Evolutionary conservation across 768 basidiomycete genomes (phyloP), one percentile per base, ranked within the genome.

Genomic region (Suillus decipiens): DNA sequence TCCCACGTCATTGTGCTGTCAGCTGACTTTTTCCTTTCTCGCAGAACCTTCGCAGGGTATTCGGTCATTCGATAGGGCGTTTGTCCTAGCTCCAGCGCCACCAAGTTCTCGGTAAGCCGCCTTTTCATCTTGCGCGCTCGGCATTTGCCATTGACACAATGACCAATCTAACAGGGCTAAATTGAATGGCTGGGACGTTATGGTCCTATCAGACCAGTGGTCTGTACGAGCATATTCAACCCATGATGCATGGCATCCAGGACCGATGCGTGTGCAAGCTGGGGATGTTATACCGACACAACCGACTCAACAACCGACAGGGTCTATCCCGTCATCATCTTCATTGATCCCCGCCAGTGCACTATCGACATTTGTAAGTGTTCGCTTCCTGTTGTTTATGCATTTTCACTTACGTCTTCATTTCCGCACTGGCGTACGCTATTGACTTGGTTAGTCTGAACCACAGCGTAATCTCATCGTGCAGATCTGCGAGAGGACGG

Each of bases 61-160:
- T 28, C 86, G 96, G 53, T 96, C 95, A 24, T 99, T 99, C 76
- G 95, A 97, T 73, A 84, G 97, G 62, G 89, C 93, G 0, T 96
- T 99, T 71, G 83, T 99, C 61, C 80, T 99, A 31, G 87, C 88
- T 5, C 90, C 91, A 43, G 89, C 95, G 3, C 77, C 87, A 31
- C 87, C 89, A 59, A 91, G 89, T 33, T 95, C 96, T 68, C 80
- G 88, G 95, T 96, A 76, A 67, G 95, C 83, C 51, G 33, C 5
- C 28, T 62, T 55, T 56, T 24, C 43, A 19, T 63, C 39, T 37
- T 61, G 24, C 17, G 60, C 51, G 34, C 42, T 22, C 36, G n/a
- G 41, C 47, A 64, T 55, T 65, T 67, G 63, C 58, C 50, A 64
- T 17, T 61, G 60, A 37, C 58, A 63, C 57, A 42, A 37, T 57